phyloP scores from a whole-genome alignment of 768 basidiomycete genomes.

The Amanita jacksonii region DNA sequence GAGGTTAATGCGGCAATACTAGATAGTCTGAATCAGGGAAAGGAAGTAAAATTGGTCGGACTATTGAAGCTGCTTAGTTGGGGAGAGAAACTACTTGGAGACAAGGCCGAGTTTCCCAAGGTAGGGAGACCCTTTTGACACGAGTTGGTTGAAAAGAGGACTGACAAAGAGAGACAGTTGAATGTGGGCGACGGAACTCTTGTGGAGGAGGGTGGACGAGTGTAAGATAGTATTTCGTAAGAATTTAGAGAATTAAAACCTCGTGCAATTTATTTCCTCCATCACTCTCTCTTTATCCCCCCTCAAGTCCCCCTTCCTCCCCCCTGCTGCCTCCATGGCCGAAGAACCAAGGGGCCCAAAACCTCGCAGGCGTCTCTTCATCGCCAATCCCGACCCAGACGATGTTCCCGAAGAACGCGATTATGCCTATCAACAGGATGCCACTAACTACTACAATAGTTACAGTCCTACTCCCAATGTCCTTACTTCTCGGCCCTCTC shows the following conservation, averaged over 20 bases:
- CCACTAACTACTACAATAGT: not conserved
- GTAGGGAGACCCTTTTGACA: slow-evolving; percentile 25
- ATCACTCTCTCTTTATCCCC: slow-evolving; percentile 7
- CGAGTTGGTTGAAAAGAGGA: not conserved
- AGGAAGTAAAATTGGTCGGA: slow-evolving; percentile 82
- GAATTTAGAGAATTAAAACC: slow-evolving; percentile 19
- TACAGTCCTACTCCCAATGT: slow-evolving; percentile 7
- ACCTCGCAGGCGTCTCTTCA: slow-evolving; percentile 37
- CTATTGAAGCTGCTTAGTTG: slow-evolving; percentile 79
- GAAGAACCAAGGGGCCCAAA: slow-evolving; percentile 43
- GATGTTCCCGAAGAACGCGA: slow-evolving; percentile 25
- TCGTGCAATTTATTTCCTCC: slow-evolving; percentile 13
- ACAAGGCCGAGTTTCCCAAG: slow-evolving; percentile 75
- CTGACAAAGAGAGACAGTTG: slow-evolving; percentile 19
- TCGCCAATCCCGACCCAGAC: slow-evolving; percentile 54
- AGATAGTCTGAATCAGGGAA: slow-evolving; percentile 84
- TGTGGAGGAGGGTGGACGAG: slow-evolving; percentile 11
- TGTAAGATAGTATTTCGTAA: slow-evolving; percentile 17
- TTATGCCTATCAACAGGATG: slow-evolving; percentile 12
- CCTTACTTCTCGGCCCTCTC: slow-evolving; percentile 9
- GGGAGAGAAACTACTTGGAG: slow-evolving; percentile 76
- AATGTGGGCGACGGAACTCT: slow-evolving; percentile 15
- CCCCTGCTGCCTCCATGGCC: slow-evolving; percentile 35
- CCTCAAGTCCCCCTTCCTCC: slow-evolving; percentile 7
- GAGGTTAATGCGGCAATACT: slow-evolving; percentile 95